phyloP scores from a whole-genome alignment of 208 protist species.

The Crithidia acanthocephali region DNA sequence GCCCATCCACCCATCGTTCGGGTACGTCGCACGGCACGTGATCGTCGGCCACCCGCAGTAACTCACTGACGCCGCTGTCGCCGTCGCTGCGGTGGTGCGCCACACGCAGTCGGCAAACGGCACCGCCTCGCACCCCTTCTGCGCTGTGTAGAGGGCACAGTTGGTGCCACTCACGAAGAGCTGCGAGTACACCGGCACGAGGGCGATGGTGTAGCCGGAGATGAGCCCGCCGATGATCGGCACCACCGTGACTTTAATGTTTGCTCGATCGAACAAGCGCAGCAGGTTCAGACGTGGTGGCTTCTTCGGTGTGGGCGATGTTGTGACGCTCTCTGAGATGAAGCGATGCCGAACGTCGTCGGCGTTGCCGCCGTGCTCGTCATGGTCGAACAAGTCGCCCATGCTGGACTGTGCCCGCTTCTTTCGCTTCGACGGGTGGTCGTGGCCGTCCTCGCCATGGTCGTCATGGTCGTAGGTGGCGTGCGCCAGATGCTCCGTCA shows the following conservation, averaged over 20 bases:
- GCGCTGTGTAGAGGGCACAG: conserved; percentile 50
- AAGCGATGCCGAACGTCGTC: too few relatives aligned
- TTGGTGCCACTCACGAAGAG: conserved; percentile 33
- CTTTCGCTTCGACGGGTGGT: too few relatives aligned
- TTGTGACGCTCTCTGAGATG: too few relatives aligned
- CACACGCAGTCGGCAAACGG: conserved; percentile 61
- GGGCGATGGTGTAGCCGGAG: conserved; percentile 9
- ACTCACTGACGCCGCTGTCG: not conserved
- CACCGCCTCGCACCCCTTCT: conserved; percentile 46
- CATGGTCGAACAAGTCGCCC: too few relatives aligned
- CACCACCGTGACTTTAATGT: not conserved
- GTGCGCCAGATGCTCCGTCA: too few relatives aligned
- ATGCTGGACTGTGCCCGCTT: too few relatives aligned
- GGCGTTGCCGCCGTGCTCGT: too few relatives aligned
- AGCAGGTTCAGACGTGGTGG: too few relatives aligned
- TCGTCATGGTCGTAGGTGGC: too few relatives aligned
- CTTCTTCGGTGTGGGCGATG: too few relatives aligned
- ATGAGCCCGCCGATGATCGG: conserved; percentile 5
- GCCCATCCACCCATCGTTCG: conserved; percentile 25
- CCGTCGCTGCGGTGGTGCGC: conserved; percentile 13
- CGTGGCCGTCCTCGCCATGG: too few relatives aligned
- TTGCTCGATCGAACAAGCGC: not conserved
- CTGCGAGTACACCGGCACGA: conserved; percentile 2
- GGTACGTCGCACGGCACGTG: conserved; percentile 38
- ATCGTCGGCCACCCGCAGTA: conserved; percentile 47